Base-by-base conservation (phyloP, 2,329 filamentous ascomycete genomes). In the Dactylellina drechsleri region DNA sequence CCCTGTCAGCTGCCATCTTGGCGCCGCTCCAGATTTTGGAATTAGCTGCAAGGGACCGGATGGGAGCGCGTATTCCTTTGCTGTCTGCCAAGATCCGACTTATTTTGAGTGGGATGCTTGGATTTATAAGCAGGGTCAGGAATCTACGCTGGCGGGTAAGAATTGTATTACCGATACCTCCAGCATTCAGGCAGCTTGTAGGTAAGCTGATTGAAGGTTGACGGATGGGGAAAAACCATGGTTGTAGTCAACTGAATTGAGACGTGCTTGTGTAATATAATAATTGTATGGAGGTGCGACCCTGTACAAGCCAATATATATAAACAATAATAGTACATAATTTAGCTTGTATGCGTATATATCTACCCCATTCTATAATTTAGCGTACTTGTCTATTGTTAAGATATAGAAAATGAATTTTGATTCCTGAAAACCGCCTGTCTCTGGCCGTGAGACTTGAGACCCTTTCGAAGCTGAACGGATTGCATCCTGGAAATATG, bases 101-200 rank as follows among this genome's bases (percentile, higher is more conserved):
- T 66, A 66, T 12, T 67, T 36, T 16, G 70, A 74, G 4, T 74
- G 64, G 62, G 20, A 23, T 2, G 36, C 58, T n/a, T 47, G 43
- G 43, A 26, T 59, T 16, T 66, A 45, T 16, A 4, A 3, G 5
- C n/a, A 66, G 41, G 66, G 40, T n/a, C 43, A 62, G 12, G 40
- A 13, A 10, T 41, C 16, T 23, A 54, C 66, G 49, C 49, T 73
- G 2, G 16, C 10, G 2, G 68, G 68, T 7, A 57, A 8, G 54
- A 52, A 13, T 6, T 73, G 68, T 18, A 2, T 56, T 8, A 18
- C 26, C 18, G 47, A 61, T 10, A 23, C 36, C 3, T 0, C 13
- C 2, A 5, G 1, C 41, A 23, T 20, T 18, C 0, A 18, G 28
- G 31, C 6, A 36, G 31, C 6, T 36, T 36, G 31, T 10, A 36